A percentile compares a stretch with the other conserved stretches of the same genome.
These are phyloP conservation scores for Talaromyces sp. DNA, from an alignment of 2,329 filamentous ascomycete species.

Conservation along the genomic window DNA sequence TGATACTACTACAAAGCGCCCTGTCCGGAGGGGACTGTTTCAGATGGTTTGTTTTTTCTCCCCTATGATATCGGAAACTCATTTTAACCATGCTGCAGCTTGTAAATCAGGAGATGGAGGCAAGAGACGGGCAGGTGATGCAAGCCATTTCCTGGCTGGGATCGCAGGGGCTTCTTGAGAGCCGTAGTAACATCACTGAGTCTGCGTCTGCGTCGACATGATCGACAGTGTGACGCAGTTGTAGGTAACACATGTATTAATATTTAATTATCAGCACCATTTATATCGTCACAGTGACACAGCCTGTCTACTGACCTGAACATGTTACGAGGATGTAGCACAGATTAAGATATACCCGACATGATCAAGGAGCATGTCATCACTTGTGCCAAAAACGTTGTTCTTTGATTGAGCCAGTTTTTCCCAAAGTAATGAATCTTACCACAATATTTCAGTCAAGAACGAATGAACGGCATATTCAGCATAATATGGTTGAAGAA, in stretches of 20 bases:
- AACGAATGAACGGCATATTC: neutral
- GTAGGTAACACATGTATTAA: too few relatives aligned
- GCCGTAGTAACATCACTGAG: neutral
- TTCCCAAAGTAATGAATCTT: neutral
- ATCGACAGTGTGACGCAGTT: neutral
- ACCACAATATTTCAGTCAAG: neutral
- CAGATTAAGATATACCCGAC: too few relatives aligned
- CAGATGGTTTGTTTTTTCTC: slow-evolving; percentile 32
- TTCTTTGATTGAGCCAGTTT: too few relatives aligned
- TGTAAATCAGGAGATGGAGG: slow-evolving; percentile 38
- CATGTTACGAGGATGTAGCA: too few relatives aligned
- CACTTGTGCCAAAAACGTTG: too few relatives aligned
- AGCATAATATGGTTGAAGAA: slow-evolving; percentile 21
- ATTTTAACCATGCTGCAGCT: slow-evolving; percentile 24
- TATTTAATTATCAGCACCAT: too few relatives aligned
- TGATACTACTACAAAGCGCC: slow-evolving; percentile 7
- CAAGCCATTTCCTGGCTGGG: slow-evolving; percentile 40
- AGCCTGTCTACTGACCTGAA: too few relatives aligned
- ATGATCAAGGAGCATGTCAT: too few relatives aligned
- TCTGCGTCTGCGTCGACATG: neutral
- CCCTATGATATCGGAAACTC: slow-evolving; percentile 2
- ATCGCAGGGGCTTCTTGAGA: slow-evolving; percentile 35
- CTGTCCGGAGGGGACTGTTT: slow-evolving; percentile 36
- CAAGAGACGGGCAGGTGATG: slow-evolving; percentile 39
- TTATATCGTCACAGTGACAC: too few relatives aligned